phyloP scores from a whole-genome alignment of 495 filamentous ascomycete genomes.

The Corynascus novoguineensis region DNA sequence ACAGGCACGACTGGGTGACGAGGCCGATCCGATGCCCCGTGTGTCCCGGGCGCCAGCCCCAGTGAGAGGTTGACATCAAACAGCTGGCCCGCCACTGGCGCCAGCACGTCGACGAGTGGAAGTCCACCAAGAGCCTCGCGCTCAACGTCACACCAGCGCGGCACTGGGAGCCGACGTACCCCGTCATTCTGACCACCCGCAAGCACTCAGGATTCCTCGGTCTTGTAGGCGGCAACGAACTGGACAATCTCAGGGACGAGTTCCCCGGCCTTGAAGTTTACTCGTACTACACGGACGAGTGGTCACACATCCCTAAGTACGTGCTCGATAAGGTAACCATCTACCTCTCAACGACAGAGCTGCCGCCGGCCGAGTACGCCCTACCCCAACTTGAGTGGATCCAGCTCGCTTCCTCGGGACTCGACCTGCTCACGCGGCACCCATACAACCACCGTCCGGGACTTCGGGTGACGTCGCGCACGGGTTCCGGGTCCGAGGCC shows the following conservation, averaged over 20 bases:
- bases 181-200: neutral
- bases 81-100: neutral
- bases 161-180: neutral
- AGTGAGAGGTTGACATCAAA: neutral
- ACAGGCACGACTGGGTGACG: neutral
- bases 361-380: neutral
- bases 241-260: neutral
- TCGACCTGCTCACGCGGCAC: neutral
- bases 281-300: neutral
- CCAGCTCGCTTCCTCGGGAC: neutral
- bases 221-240: neutral
- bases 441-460: neutral
- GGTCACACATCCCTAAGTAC: neutral
- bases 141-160: neutral
- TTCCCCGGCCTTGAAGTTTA: neutral
- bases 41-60: neutral
- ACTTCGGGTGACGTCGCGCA: neutral
- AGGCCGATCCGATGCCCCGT: constrained; percentile 4
- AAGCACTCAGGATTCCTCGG: neutral
- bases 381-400: constrained; percentile 1
- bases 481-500: neutral
- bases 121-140: neutral
- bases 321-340: constrained; percentile 2
- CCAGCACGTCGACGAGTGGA: neutral
- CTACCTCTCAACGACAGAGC: neutral